Base-by-base conservation (phyloP, 2,329 filamentous ascomycete genomes). In the Colletotrichum camelliae region DNA sequence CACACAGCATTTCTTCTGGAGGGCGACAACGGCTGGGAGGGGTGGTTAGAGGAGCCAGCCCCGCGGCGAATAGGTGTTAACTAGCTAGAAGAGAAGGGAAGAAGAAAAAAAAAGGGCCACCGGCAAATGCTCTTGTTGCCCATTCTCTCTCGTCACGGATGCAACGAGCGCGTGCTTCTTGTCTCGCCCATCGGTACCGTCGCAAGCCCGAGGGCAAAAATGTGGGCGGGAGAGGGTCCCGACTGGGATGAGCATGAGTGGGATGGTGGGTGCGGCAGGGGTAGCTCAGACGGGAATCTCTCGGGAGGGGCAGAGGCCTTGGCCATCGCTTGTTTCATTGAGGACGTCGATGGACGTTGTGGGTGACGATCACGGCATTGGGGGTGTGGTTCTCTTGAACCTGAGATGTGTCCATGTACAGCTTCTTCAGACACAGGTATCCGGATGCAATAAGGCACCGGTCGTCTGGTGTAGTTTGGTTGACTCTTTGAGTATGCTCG, bases 231-330 rank as follows among this genome's bases (percentile, higher is more conserved):
- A n/a, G 69, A 62, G 73, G 64, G 64, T 58, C 70, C 48, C 27
- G 72, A 37, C 64, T 48, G 52, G 74, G 74, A 74, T 68, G 21
- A 61, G 64, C 64, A 74, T 66, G 58, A 27, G 39, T 72, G 69
- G 15, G 24, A 67, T 43, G 55, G 74, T 69, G 74, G 64, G 65
- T 65, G 65, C 33, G n/a, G 70, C 74, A 74, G 55, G 74, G 74
- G 70, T 76, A 74, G 74, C 65, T 76, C 70, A 73, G 43, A 73
- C 74, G 74, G 70, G 74, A 69, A 65, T 74, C 65, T 64, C 18
- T 67, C 35, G 57, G 70, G 74, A 73, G 62, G 65, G 74, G 65
- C 57, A 52, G 70, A 69, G 65, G 70, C 48, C 70, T 76, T 66
- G 64, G 48, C 48, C 64, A 74, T 74, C 29, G 70, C 70, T 76